phyloP scores from a whole-genome alignment of 2,329 filamentous ascomycete species.

The Xylariaceae sp. region DNA sequence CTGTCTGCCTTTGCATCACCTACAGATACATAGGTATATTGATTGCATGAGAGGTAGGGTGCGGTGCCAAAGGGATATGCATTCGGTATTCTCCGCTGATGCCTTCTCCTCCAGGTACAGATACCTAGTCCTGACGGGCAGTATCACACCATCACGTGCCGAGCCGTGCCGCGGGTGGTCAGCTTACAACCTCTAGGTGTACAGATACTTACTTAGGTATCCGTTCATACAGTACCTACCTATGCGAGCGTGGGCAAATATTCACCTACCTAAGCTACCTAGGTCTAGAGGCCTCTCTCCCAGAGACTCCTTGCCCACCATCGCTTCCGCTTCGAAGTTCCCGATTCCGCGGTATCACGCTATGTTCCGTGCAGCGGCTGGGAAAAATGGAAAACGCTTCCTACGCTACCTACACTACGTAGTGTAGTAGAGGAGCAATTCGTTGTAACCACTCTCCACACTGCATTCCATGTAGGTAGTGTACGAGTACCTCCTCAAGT shows the following conservation, averaged over 20 bases:
- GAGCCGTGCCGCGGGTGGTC: slow-evolving; percentile 15
- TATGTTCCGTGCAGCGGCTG: background rate
- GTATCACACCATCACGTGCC: slow-evolving; percentile 13
- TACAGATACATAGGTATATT: background rate
- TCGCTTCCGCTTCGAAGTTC: background rate
- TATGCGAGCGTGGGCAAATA: too few relatives aligned
- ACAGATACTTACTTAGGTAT: background rate
- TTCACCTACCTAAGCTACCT: too few relatives aligned
- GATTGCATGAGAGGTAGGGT: background rate
- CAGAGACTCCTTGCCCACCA: background rate
- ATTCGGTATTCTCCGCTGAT: background rate
- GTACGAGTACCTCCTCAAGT: background rate
- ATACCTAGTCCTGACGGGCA: background rate
- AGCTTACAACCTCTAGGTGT: slow-evolving; percentile 1
- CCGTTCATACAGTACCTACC: background rate
- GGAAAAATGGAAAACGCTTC: background rate
- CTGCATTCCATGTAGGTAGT: too few relatives aligned
- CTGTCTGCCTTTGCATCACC: background rate
- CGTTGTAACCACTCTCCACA: too few relatives aligned
- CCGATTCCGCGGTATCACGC: background rate
- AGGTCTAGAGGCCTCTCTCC: background rate
- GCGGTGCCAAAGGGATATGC: background rate
- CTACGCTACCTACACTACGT: background rate
- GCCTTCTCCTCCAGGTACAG: background rate
- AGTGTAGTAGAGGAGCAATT: too few relatives aligned